These are phyloP conservation scores for Dryadomyces sulphureus DNA, from an alignment of 2,329 filamentous ascomycete species.

Conservation along the genomic window DNA sequence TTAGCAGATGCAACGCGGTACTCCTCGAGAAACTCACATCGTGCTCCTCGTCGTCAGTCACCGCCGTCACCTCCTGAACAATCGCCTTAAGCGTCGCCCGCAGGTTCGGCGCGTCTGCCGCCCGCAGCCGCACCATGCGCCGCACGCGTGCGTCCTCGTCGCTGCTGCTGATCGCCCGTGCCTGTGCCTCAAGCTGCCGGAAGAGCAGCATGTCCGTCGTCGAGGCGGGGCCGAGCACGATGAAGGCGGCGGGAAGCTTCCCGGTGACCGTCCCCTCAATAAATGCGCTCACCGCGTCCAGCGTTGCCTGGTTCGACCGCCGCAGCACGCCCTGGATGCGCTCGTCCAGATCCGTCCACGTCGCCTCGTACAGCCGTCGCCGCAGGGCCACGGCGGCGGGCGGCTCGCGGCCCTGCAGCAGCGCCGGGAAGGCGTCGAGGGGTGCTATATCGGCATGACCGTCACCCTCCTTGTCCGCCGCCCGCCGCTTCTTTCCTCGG, in stretches of 20 bases:
- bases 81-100: conserved; percentile 60
- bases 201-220: conserved; percentile 63
- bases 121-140: conserved; percentile 51
- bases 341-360: conserved; percentile 50
- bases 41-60: conserved; percentile 28
- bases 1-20: not conserved
- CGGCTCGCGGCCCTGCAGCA: conserved; percentile 40
- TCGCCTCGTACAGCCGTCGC: conserved; percentile 41
- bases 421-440: conserved; percentile 28
- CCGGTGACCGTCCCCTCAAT: conserved; percentile 25
- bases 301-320: conserved; percentile 44
- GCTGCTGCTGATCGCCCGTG: not conserved
- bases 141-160: conserved; percentile 19
- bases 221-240: conserved; percentile 66
- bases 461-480: not conserved
- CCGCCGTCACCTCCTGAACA: conserved; percentile 33
- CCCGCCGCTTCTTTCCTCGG: not conserved
- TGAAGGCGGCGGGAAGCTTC: conserved; percentile 53
- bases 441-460: not conserved
- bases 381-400: conserved; percentile 34
- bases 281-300: conserved; percentile 43
- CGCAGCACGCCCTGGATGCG: conserved; percentile 48
- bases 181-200: conserved; percentile 43
- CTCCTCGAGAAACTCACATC: conserved; percentile 21
- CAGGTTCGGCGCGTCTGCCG: conserved; percentile 57